Base-by-base conservation (phyloP, 2,329 filamentous ascomycete genomes). In the Aspergillus pseudoviridinutans region DNA sequence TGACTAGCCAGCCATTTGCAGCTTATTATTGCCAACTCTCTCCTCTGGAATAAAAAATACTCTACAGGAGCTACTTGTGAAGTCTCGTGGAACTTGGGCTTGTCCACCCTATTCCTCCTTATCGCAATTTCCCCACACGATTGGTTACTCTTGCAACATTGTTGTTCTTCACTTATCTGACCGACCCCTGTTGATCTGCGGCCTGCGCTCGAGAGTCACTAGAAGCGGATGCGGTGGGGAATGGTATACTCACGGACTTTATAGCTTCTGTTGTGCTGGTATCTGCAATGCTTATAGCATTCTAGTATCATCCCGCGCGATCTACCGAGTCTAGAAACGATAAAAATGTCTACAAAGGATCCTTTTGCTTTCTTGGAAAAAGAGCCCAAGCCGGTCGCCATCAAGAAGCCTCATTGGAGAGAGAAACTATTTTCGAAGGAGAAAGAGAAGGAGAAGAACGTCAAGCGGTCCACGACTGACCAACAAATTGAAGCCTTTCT, bases 401-500 rank as follows among this genome's bases (percentile, higher is more conserved):
- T 66, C 28, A 72, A 72, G 57, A 74, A 70, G 54, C 58, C 64
- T 4, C 66, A 70, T 66, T 83, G 81, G 81, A 76, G 76, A 61
- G 77, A 76, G 56, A 83, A 82, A 68, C 70, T 82, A 53, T 80
- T 81, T 63, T 71, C 71, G 42, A 74, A 75, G 53, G 76, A 78
- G 47, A 76, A 75, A 63, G 68, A 64, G 28, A 29, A 29, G 28
- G 28, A 29, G 28, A 29, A 29, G 28, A 29, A 12, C 10, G 12
- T 29, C 35, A 67, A 63, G 53, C 65, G 67, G 53, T 66, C 63
- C 51, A 72, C 73, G 55, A 70, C 79, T 46, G 73, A 79, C 58
- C 71, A 75, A 54, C 76, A 77, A 61, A 78, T 87, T 56, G 78
- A 79, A 70, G 83, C 83, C 67, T 87, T 87, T 70, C 77, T 87